Percentiles rank a stretch among this genome's conserved stretches.
phyloP scores from a whole-genome alignment of 108 stramenopile genomes.

The Fragilariopsis cylindrus region DNA sequence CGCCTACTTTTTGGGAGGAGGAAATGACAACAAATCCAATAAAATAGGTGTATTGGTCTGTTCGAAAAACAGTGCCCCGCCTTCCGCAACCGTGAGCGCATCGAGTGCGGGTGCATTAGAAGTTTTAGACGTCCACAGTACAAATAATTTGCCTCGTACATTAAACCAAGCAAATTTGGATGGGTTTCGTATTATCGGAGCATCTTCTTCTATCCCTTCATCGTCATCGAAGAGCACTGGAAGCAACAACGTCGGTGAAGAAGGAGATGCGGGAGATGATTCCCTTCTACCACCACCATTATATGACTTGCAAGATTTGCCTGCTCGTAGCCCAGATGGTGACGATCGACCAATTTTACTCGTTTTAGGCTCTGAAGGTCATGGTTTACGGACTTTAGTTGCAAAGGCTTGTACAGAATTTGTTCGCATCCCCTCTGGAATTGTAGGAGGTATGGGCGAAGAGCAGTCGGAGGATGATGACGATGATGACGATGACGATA shows the following conservation, averaged over 20 bases:
- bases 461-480: slow-evolving; percentile 23
- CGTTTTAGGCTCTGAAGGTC: slow-evolving; percentile 95
- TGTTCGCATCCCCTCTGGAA: slow-evolving; percentile 81
- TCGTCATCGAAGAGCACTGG: background rate
- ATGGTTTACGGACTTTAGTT: slow-evolving; percentile 89
- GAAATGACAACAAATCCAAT: background rate
- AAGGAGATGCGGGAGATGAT: slow-evolving; percentile 9
- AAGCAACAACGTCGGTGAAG: slow-evolving; percentile 3
- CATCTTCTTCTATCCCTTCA: slow-evolving; percentile 56
- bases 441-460: background rate
- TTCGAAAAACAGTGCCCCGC: slow-evolving; percentile 89
- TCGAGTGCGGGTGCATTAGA: slow-evolving; percentile 90
- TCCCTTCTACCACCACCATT: slow-evolving; percentile 7
- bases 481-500: slow-evolving; percentile 31
- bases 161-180: slow-evolving; percentile 71
- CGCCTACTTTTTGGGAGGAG: slow-evolving; percentile 76
- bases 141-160: slow-evolving; percentile 79
- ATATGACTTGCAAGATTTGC: slow-evolving; percentile 55
- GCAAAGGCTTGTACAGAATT: slow-evolving; percentile 85
- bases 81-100: slow-evolving; percentile 77
- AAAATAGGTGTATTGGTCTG: slow-evolving; percentile 73
- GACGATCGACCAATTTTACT: slow-evolving; percentile 80
- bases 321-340: slow-evolving; percentile 19
- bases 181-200: slow-evolving; percentile 92
- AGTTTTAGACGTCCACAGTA: slow-evolving; percentile 65